Conservation (phyloP, 1,284 basidiomycete genomes). For the Cystobasidiaceae sp. region DNA sequence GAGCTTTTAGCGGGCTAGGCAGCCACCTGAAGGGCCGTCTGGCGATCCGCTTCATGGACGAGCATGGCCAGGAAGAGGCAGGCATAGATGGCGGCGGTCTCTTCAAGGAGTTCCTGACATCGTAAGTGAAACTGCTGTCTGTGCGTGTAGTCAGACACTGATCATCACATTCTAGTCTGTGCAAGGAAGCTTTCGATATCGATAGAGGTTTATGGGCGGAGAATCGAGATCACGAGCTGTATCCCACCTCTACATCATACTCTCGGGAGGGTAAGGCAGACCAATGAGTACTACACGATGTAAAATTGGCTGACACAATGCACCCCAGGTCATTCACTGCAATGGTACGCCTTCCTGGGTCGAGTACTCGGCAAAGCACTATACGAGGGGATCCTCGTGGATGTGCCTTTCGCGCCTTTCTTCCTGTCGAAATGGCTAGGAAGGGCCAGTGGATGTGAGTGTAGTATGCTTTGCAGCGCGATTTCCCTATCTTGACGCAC, state of each 20-base stretch:
- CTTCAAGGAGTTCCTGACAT: conserved; percentile 95
- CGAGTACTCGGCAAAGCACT: conserved; percentile 90
- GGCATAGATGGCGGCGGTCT: conserved; percentile 95
- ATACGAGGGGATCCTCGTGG: conserved; percentile 94
- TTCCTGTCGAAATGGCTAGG: conserved; percentile 90
- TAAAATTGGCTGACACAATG: conserved; percentile 11
- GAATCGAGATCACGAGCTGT: conserved; percentile 84
- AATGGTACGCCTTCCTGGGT: conserved; percentile 94
- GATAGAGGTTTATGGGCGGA: conserved; percentile 89
- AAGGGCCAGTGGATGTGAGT: conserved; percentile 64
- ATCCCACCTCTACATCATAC: conserved; percentile 86
- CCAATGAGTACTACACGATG: not conserved
- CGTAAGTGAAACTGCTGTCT: too few species aligned
- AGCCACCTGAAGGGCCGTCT: conserved; percentile 71
- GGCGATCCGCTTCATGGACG: conserved; percentile 83
- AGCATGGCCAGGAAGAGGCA: conserved; percentile 78
- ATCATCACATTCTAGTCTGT: conserved; percentile 54
- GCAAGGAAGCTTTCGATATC: conserved; percentile 89
- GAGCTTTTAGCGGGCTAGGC: conserved; percentile 61
- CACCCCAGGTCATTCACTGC: conserved; percentile 66
- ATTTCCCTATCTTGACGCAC: not conserved
- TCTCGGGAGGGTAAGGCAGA: conserved; percentile 66
- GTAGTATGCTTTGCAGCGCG: not conserved
- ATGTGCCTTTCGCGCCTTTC: conserved; percentile 91
- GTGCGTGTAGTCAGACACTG: not conserved